Base-by-base conservation (phyloP, 177 flowering plant genomes). In the Tripterygium wilfordii region DNA sequence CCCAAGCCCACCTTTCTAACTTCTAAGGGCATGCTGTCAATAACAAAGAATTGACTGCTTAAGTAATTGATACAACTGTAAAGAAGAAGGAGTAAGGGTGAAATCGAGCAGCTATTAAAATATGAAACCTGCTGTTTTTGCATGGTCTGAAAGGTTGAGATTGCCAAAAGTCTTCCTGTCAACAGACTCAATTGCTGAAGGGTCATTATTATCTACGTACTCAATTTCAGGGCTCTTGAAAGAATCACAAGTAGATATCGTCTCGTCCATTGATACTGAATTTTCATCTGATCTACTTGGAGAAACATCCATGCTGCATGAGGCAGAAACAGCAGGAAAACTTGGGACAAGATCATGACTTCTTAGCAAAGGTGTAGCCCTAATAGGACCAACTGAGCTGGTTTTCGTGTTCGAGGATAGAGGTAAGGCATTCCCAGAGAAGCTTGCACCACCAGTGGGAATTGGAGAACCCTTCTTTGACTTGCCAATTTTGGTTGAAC, bases 191-290 rank as follows among this genome's bases (percentile, higher is more conserved):
- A 74, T 64, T 5, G 63, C 68, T 5, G 77, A 63, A 36, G 66
- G 57, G 31, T 78, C 88, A 46, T 33, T 65, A 25, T 58, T 80
- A 65, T 88, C 98, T 21, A 88, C 25, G 42, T 92, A 92, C 56
- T 92, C 76, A 52, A 69, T 67, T 26, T 68, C 63, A 9, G 71
- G 71, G 51, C 79, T 64, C 53, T 67, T 71, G 57, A 64, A 69
- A 21, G 69, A 72, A 48, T 67, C 77, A 64, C 87, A 80, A 35
- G 88, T 76, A 18, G 96, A 85, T 83, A 79, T 80, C 2, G 88
- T 58, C 42, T 87, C 96, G 58, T 90, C 97, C 82, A 87, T 41
- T n/a, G 96, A 84, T 40, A 78, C 77, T 28, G 85, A 83, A 36
- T 48, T 50, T 17, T 41, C 79, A 72, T 79, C 79, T 32, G 91